Base-by-base conservation (phyloP, 345 rosid genomes). In the Populus deltoides region DNA sequence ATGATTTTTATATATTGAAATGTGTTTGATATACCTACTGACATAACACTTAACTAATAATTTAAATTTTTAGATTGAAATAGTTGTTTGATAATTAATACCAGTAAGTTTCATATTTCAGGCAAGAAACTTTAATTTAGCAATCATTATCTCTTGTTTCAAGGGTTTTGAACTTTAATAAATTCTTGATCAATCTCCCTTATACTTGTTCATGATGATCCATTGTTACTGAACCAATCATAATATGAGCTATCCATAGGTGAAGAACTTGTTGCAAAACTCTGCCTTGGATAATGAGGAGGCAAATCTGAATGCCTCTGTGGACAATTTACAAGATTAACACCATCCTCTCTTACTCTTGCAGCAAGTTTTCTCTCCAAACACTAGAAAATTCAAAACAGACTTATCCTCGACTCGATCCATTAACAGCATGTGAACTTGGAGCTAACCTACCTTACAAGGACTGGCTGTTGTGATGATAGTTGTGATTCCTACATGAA, bases 401-500 rank as follows among this genome's bases (percentile, higher is more conserved):
- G 49, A 33, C 62, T 27, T 83, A 78, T 31, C 33, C 33, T 31
- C 33, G 33, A 31, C 33, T 31, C 33, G 33, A 31, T 31, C 33
- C 33, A 31, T 31, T 31, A 31, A 31, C 33, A 31, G 33, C 33
- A 51, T 90, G 84, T 8, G 91, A 86, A 77, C 88, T 90, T 7
- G 98, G 97, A 25, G 97, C 95, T 4, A 97, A 90, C 51, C 97
- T 88, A 77, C 97, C 97, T 57, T 88, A 82, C 72, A 77, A 84
- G 79, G 93, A 66, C 84, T 86, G 93, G 65, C 80, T 79, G 72
- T 71, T 81, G 53, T 89, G 90, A 11, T 75, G 74, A 71, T 76
- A 86, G 70, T 69, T 75, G 18, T 66, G 90, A 75, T 73, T 84
- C 33, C 78, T 77, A 68, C 82, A 86, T 8, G 95, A 90, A 87